Evolutionary conservation across 2,329 filamentous ascomycete species (phyloP), one percentile per base, ranked within the genome.

Genomic region (Penicillium polonicum): DNA sequence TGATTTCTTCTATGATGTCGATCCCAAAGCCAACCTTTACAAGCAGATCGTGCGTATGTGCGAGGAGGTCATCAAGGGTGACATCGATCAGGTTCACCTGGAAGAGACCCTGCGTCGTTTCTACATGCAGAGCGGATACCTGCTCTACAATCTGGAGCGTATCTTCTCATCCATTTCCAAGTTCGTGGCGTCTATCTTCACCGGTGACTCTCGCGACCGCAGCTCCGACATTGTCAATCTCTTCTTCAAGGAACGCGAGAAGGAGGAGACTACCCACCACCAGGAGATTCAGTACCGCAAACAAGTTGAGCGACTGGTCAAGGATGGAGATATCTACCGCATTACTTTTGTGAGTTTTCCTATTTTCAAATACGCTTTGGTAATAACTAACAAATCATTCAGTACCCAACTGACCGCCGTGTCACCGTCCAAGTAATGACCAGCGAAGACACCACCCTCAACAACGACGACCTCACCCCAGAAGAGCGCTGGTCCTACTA

Each of bases 101-200:
- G 93, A 97, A 74, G 92, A 97, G 69, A 89, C 92, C 6, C 82
- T 99, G 56, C 89, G 94, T 25, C 90, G 92, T 64, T 97, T 91
- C 77, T 99, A 97, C 72, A 82, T 97, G 57, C 88, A 89, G 70
- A 89, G 87, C 64, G 94, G 94, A 7, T 99, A 93, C 89, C 91
- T 92, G 68, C 78, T 97, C 39, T 99, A 97, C 78, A 92, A 91
- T 5, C 87, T 97, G 63, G 91, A 95, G 70, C 92, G 96, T 72
- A 85, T 97, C 31, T 84, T 97, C 52, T 87, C 87, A 70, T 88
- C 88, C 1, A 84, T 97, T 39, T 88, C 89, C 58, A 89, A 92
- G 57, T 88, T 92, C 58, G 91, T 89, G 25, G 82, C 92, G 19
- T 85, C 85, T n/a, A 92, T 96, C 72, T 90, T 92, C 70, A 92